A percentile compares a stretch with the other conserved stretches of the same genome.
Conservation (phyloP, 2,329 filamentous ascomycete species). For the Bipolaris victoriae region DNA sequence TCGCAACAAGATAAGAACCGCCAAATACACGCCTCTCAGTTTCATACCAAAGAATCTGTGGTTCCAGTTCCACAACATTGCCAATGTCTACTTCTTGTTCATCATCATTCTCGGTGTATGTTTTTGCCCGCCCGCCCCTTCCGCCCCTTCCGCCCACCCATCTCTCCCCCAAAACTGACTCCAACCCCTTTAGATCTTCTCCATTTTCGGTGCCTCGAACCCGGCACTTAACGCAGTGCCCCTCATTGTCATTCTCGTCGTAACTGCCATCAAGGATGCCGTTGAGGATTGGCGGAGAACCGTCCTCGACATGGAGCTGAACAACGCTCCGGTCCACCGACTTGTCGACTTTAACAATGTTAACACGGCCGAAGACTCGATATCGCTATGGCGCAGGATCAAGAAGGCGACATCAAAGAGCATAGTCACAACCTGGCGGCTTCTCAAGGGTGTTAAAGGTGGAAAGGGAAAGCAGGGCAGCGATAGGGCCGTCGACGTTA, state of each 20-base stretch:
- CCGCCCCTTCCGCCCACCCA: constrained; percentile 5
- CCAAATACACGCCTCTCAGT: constrained; percentile 94
- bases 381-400: constrained; percentile 83
- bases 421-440: constrained; percentile 62
- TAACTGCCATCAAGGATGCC: constrained; percentile 92
- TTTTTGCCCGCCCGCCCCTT: constrained; percentile 30
- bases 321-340: constrained; percentile 93
- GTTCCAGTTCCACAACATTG: constrained; percentile 98
- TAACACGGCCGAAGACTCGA: constrained; percentile 85
- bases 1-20: constrained; percentile 95
- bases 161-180: constrained; percentile 25
- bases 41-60: constrained; percentile 97
- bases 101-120: constrained; percentile 92
- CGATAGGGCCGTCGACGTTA: constrained; percentile 59
- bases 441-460: constrained; percentile 52
- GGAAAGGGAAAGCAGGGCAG: constrained; percentile 52
- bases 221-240: constrained; percentile 89
- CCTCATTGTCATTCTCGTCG: constrained; percentile 85
- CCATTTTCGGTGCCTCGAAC: constrained; percentile 91
- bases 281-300: constrained; percentile 96
- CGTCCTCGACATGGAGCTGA: constrained; percentile 87
- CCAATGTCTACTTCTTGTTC: constrained; percentile 98
- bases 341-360: constrained; percentile 90
- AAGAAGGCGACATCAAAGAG: constrained; percentile 83
- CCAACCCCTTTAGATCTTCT: constrained; percentile 73